These are phyloP conservation scores for Volvox africanus DNA, from an alignment of 139 green algal genomes.

Conservation along the genomic window DNA sequence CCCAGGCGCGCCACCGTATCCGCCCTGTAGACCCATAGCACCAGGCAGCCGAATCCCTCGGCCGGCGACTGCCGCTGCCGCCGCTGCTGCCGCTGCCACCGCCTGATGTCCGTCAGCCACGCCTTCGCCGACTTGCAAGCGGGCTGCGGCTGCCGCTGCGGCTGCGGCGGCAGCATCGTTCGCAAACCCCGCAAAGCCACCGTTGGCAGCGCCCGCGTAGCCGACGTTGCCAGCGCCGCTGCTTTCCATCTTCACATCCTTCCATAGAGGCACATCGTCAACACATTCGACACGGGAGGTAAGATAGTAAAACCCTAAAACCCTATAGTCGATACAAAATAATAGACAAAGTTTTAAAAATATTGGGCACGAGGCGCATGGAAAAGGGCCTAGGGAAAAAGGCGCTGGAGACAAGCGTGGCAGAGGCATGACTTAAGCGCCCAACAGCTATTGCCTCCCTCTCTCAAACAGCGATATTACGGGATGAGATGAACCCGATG, in stretches of 20 bases:
- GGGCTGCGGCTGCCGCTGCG: background rate
- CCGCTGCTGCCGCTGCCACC: background rate
- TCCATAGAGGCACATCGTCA: background rate
- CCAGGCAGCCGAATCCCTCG: background rate
- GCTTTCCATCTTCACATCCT: constrained; percentile 19
- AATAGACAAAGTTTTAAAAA: no score
- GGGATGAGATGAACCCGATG: no score
- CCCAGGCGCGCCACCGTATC: background rate
- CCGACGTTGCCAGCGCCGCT: background rate
- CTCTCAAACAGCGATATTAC: no score
- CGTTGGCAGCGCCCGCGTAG: background rate
- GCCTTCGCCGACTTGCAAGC: background rate
- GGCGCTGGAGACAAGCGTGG: no score
- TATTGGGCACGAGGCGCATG: no score
- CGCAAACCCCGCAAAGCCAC: background rate
- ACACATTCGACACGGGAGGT: background rate
- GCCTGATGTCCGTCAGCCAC: background rate
- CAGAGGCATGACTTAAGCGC: no score
- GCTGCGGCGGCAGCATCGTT: background rate
- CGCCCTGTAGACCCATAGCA: background rate
- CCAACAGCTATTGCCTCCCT: no score
- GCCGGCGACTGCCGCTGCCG: background rate
- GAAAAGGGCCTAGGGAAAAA: no score
- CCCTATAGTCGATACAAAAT: no score
- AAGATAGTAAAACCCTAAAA: no score